A percentile compares a stretch with the other conserved stretches of the same genome.
Conservation (phyloP, 2,329 filamentous ascomycete species). For the Cordyceps tenuipes region DNA sequence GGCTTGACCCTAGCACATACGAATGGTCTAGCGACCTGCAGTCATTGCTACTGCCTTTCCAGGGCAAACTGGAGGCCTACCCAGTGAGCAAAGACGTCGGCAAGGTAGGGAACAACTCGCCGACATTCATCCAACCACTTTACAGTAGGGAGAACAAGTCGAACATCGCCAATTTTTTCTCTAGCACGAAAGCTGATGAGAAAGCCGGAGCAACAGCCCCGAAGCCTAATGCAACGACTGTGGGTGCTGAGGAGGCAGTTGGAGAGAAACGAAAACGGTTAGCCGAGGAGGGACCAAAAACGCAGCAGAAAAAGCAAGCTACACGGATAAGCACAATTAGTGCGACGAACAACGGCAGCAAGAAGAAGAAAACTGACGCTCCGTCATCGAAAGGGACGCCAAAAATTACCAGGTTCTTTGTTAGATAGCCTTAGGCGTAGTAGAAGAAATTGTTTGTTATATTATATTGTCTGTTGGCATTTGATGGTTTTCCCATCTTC, state of each 20-base stretch:
- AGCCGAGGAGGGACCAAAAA: background rate
- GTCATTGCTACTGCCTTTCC: conserved; percentile 66
- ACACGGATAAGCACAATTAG: background rate
- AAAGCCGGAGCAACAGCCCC: background rate
- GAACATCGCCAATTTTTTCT: conserved; percentile 91
- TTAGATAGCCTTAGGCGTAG: background rate
- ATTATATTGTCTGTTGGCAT: no score
- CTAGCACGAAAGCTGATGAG: background rate
- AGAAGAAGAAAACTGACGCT: background rate
- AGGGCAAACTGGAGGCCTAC: conserved; percentile 74
- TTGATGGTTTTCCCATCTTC: no score
- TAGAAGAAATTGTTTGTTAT: no score
- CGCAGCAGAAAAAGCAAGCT: background rate
- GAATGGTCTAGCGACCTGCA: conserved; percentile 78
- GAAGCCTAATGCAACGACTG: background rate
- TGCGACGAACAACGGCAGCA: background rate
- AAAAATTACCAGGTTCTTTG: conserved; percentile 2
- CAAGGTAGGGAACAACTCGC: conserved; percentile 87
- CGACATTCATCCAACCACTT: conserved; percentile 73
- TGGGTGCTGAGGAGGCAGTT: background rate
- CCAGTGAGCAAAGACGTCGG: conserved; percentile 82
- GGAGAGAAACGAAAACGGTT: background rate
- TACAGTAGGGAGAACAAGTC: conserved; percentile 81
- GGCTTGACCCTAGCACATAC: conserved; percentile 65
- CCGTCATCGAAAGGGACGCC: background rate